Conservation (phyloP, 352 stramenopile species). For the Aphanomyces stellatus region DNA sequence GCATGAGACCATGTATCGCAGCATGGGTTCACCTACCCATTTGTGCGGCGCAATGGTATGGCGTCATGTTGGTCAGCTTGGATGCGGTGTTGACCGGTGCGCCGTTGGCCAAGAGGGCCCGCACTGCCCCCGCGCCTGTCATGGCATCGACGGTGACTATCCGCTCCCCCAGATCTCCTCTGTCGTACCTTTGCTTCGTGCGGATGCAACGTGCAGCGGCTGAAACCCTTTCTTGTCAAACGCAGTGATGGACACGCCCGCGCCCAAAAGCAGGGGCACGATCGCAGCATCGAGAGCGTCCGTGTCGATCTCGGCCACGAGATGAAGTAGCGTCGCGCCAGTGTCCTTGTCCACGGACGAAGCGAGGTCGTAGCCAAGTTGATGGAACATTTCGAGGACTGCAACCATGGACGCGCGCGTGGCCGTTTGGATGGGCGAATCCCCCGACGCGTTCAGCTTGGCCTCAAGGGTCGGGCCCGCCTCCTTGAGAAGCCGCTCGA, state of each 20-base stretch:
- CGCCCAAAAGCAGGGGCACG: background rate
- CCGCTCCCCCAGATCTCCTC: background rate
- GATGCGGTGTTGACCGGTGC: conserved; percentile 1
- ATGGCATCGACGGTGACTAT: background rate
- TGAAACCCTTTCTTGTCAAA: conserved; percentile 20
- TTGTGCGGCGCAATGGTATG: conserved; percentile 18
- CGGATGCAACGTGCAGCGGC: conserved; percentile 5
- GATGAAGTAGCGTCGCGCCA: conserved; percentile 8
- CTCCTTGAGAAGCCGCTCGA: conserved; percentile 1
- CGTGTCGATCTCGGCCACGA: conserved; percentile 15
- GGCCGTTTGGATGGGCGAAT: conserved; percentile 7
- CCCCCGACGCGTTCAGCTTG: background rate
- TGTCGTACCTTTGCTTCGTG: conserved; percentile 9
- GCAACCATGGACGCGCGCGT: background rate
- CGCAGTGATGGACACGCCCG: background rate
- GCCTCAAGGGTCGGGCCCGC: background rate
- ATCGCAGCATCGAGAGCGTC: background rate
- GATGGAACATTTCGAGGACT: background rate
- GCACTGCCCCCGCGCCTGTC: conserved; percentile 4
- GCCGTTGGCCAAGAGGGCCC: background rate
- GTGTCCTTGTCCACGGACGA: background rate
- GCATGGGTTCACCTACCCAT: conserved; percentile 2
- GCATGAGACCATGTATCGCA: too few relatives aligned
- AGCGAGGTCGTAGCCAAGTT: conserved; percentile 9
- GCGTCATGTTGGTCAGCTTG: conserved; percentile 17